A percentile compares a stretch with the other conserved stretches of the same genome.
Conservation (phyloP, 176 grass and related monocot genomes). For the Stipa capillata region DNA sequence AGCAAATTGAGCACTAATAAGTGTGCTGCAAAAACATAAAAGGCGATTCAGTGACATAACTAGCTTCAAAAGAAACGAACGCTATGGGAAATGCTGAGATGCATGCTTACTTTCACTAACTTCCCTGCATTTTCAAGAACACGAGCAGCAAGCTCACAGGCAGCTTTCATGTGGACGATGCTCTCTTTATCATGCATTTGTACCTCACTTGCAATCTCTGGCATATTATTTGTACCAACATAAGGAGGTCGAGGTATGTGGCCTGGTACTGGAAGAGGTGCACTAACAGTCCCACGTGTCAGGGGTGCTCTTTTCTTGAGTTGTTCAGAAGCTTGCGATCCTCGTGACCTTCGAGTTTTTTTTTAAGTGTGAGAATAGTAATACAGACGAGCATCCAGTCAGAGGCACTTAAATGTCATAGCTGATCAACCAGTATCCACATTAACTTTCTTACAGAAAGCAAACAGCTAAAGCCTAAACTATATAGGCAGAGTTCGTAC, state of each 20-base stretch:
- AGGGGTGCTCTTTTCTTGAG: slow-evolving; percentile 53
- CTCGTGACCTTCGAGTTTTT: slow-evolving; percentile 32
- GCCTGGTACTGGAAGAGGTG: slow-evolving; percentile 63
- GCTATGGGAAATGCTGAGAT: neutral
- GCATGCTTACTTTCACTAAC: slow-evolving; percentile 67
- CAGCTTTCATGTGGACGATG: slow-evolving; percentile 68
- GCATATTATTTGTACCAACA: slow-evolving; percentile 37
- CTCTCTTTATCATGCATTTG: slow-evolving; percentile 74
- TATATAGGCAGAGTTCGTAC: slow-evolving; percentile 6
- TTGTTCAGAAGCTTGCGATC: slow-evolving; percentile 28
- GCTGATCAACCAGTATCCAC: neutral
- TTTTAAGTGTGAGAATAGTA: neutral
- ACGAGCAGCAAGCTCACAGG: slow-evolving; percentile 72
- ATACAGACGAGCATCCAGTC: neutral
- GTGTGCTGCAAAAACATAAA: too few species aligned
- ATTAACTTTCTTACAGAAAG: neutral
- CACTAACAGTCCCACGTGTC: slow-evolving; percentile 53
- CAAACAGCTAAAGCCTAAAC: neutral
- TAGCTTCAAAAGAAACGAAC: neutral
- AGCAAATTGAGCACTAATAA: neutral
- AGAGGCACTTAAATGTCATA: neutral
- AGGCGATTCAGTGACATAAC: neutral
- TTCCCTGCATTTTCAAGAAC: slow-evolving; percentile 79
- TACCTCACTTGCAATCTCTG: slow-evolving; percentile 63
- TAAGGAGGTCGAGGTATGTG: slow-evolving; percentile 72